Percentiles rank a stretch among this genome's conserved stretches.
phyloP scores from a whole-genome alignment of 495 filamentous ascomycete genomes.

The Talaromyces ruber region DNA sequence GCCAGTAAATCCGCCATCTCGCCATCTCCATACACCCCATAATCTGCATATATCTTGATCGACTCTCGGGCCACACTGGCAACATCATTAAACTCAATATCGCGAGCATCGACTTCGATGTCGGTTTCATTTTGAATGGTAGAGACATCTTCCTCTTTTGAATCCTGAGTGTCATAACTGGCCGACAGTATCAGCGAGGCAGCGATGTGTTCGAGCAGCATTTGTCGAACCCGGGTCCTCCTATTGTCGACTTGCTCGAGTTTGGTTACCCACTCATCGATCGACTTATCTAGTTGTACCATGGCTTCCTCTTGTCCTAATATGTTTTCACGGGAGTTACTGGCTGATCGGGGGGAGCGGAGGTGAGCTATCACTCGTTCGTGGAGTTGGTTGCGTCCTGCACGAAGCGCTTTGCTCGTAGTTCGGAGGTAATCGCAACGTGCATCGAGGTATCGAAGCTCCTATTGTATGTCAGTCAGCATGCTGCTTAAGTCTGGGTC shows the following conservation, averaged over 20 bases:
- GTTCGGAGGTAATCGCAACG: constrained; percentile 63
- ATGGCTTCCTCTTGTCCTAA: constrained; percentile 69
- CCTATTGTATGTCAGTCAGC: constrained; percentile 24
- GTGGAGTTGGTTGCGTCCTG: constrained; percentile 60
- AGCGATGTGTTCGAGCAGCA: constrained; percentile 66
- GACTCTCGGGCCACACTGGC: constrained; percentile 26
- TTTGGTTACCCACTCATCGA: constrained; percentile 67
- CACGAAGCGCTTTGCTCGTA: constrained; percentile 58
- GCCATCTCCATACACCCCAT: constrained; percentile 50
- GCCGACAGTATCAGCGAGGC: constrained; percentile 38
- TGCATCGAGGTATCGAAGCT: constrained; percentile 61
- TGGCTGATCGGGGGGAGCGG: constrained; percentile 49
- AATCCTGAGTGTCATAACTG: constrained; percentile 20
- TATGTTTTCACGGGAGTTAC: constrained; percentile 58
- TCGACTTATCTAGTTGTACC: constrained; percentile 59
- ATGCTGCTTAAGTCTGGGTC: not conserved
- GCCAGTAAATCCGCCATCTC: constrained; percentile 54
- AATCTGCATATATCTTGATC: constrained; percentile 35
- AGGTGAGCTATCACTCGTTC: constrained; percentile 61
- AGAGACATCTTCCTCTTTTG: constrained; percentile 17
- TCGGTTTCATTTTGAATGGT: not conserved
- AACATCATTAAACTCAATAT: constrained; percentile 27
- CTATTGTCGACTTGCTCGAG: constrained; percentile 70
- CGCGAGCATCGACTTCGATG: not conserved
- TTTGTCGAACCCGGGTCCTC: constrained; percentile 60